phyloP scores from a whole-genome alignment of 208 protist genomes.

The Wallacemonas sp. region DNA sequence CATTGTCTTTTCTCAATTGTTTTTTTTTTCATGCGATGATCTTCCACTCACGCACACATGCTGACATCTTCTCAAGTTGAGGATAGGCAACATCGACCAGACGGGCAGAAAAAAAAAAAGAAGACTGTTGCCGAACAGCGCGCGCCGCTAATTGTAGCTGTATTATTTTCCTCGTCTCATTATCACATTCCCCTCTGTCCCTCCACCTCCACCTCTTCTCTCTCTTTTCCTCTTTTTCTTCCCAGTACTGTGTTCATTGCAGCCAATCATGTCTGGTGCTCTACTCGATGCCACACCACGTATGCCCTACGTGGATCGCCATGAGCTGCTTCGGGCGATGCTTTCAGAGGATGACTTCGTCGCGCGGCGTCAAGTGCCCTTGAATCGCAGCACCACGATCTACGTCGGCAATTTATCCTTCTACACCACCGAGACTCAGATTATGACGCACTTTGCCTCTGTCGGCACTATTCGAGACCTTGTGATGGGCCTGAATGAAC shows the following conservation, averaged over 20 bases:
- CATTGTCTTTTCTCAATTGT: no score
- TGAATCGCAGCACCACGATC: slow-evolving; percentile 85
- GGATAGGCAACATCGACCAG: no score
- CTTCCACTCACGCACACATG: no score
- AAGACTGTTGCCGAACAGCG: no score
- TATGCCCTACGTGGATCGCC: slow-evolving; percentile 87
- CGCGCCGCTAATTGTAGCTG: no score
- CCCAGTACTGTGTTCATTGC: slow-evolving; percentile 3
- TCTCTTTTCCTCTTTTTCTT: slow-evolving; percentile 20
- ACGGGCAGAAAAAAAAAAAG: no score
- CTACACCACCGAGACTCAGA: slow-evolving; percentile 97
- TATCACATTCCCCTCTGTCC: no score
- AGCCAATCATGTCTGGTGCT: slow-evolving; percentile 46
- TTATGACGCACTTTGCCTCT: slow-evolving; percentile 94
- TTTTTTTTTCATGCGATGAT: no score
- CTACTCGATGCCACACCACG: slow-evolving; percentile 61
- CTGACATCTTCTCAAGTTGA: no score
- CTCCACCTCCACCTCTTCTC: no score
- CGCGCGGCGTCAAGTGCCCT: slow-evolving; percentile 59
- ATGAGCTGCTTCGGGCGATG: slow-evolving; percentile 69
- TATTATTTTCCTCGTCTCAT: no score
- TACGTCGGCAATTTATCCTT: slow-evolving; percentile 99
- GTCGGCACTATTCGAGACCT: slow-evolving; percentile 96
- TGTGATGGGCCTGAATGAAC: slow-evolving; percentile 97
- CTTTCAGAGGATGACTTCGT: slow-evolving; percentile 71